Percentiles rank a stretch among this genome's conserved stretches.
phyloP scores from a whole-genome alignment of 306 rosid genomes.

The apple (Malus domestica) region DNA sequence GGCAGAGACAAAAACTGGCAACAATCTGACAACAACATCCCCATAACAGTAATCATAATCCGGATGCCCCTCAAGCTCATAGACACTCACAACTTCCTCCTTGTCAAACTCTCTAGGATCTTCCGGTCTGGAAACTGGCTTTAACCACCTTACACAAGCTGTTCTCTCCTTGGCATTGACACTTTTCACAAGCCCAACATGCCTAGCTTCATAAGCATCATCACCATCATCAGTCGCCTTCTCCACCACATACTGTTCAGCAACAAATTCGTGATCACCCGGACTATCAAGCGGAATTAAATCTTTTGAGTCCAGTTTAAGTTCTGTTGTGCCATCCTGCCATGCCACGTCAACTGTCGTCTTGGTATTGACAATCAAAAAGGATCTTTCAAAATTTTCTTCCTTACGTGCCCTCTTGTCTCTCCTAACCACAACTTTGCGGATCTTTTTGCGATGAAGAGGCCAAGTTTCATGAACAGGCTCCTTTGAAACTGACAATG shows the following conservation, averaged over 20 bases:
- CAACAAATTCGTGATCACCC: constrained; percentile 97
- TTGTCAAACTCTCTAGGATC: constrained; percentile 82
- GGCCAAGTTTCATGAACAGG: constrained; percentile 76
- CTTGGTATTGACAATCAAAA: constrained; percentile 68
- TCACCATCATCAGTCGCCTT: constrained; percentile 75
- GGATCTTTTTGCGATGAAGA: constrained; percentile 85
- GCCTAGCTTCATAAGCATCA: constrained; percentile 54
- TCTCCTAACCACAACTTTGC: constrained; percentile 82
- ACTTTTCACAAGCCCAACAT: constrained; percentile 93
- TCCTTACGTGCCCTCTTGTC: constrained; percentile 85
- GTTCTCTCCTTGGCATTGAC: constrained; percentile 92
- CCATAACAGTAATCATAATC: constrained; percentile 97
- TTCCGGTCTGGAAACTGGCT: constrained; percentile 63
- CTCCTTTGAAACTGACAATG: constrained; percentile 56
- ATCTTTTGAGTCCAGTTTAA: constrained; percentile 44
- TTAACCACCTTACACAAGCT: constrained; percentile 88
- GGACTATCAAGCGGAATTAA: constrained; percentile 85
- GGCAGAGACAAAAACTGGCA: constrained; percentile 52
- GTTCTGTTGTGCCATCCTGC: constrained; percentile 81
- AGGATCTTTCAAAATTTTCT: constrained; percentile 85
- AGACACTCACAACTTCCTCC: constrained; percentile 93
- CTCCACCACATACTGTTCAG: constrained; percentile 94
- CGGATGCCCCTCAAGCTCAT: constrained; percentile 94
- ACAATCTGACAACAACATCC: constrained; percentile 88
- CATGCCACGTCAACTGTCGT: constrained; percentile 86